Conservation (phyloP, 257 asterid species). For the Lycium ferocissimum region DNA sequence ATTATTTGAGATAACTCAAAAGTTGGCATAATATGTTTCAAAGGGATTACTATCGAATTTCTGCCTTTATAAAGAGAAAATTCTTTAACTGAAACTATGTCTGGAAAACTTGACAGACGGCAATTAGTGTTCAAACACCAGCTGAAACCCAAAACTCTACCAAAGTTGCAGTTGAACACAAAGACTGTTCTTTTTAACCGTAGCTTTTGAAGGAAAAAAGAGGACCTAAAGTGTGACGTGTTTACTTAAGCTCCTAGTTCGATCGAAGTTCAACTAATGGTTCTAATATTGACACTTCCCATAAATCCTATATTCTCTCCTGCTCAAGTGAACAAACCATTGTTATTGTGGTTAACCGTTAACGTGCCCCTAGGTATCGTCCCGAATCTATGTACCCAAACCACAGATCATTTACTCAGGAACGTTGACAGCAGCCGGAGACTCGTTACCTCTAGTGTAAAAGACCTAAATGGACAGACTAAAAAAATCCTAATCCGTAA, state of each 20-base stretch:
- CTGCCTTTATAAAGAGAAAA: not conserved
- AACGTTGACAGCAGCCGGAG: conserved; percentile 89
- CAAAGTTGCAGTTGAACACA: not conserved
- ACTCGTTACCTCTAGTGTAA: conserved; percentile 49
- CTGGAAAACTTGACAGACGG: conserved; percentile 6
- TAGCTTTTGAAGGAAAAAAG: not conserved
- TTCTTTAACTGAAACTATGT: not conserved
- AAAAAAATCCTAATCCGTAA: conserved; percentile 60
- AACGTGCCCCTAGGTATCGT: conserved; percentile 36
- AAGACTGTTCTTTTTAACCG: not conserved
- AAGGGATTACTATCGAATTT: not conserved
- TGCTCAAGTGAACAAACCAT: not conserved
- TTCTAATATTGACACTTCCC: not conserved
- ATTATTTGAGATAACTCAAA: not conserved
- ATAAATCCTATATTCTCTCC: not conserved
- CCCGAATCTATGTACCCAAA: conserved; percentile 64
- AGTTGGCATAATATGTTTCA: not conserved
- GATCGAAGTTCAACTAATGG: not conserved
- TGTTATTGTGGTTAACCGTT: conserved; percentile 19
- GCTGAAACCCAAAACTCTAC: conserved; percentile 11
- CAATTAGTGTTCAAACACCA: not conserved
- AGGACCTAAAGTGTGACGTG: not conserved
- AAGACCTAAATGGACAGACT: conserved; percentile 50
- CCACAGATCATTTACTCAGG: conserved; percentile 68
- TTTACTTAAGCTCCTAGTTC: conserved; percentile 9